Base-by-base conservation (phyloP, 257 asterid species). In the Linderniella brevidens region DNA sequence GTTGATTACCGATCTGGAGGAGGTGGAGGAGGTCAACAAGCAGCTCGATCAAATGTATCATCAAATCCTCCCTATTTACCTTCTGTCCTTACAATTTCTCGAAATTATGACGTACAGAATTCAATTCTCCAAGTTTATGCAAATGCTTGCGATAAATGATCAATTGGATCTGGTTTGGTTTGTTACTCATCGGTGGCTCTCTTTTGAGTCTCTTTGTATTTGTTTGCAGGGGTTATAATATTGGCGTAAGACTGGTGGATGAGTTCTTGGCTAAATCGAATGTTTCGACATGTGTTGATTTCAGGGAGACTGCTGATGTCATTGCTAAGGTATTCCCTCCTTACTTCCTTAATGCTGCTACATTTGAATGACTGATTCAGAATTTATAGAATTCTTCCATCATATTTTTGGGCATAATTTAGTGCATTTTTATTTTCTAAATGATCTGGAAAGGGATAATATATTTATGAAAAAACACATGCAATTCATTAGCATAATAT, bases 1-100 rank as follows among this genome's bases (percentile, higher is more conserved):
- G 74, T 67, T 90, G 68, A 56, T 85, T 17, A 85, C 96, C 50
- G 96, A 90, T 85, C 80, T 85, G 74, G 96, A 90, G 71, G 96
- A 90, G 71, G 99, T 90, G 41, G 95, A 78, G 55, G 98, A 88
- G 71, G 98, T 80, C 68, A 84, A 84, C 64, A 88, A 84, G 44
- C 96, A 88, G 78, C 98, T 84, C 49, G 94, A 39, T 11, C 43
- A 11, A 39, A 39, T 10, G 13, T 13, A 39, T 10, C 3, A 3
- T 13, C 3, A 2, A 39, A 2, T 13, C 13, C 15, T 11, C 3
- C 13, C 15, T 11, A 39, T 3, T 2, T 2, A 2, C 4, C 15
- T 3, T 39, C 43, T 13, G 43, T 39, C 13, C 13, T 11, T 11
- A 39, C 9, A 13, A 11, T 13, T 39, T 1, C 1, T 13, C 15